phyloP scores from a whole-genome alignment of 495 filamentous ascomycete species.

The Chaetomium tenue region DNA sequence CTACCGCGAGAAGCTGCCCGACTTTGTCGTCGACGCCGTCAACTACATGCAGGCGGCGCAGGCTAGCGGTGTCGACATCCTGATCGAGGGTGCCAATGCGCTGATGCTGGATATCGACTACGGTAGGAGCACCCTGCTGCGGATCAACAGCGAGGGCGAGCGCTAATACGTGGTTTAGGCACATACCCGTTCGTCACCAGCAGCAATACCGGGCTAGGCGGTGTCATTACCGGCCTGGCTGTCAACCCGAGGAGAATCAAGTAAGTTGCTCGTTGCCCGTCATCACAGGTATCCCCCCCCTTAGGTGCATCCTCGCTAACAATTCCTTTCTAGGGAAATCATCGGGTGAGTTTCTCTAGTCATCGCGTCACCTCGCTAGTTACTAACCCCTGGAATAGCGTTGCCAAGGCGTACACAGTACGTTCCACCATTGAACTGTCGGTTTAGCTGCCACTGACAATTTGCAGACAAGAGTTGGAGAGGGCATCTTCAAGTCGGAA shows the following conservation, averaged over 20 bases:
- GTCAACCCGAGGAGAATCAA: constrained; percentile 53
- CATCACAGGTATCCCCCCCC: too few relatives aligned
- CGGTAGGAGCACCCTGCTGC: constrained; percentile 16
- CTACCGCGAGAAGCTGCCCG: constrained; percentile 64
- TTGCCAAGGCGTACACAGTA: constrained; percentile 70
- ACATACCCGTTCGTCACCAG: constrained; percentile 87
- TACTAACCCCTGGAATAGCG: constrained; percentile 44
- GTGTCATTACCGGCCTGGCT: constrained; percentile 70
- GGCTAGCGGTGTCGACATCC: constrained; percentile 60
- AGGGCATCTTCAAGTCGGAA: constrained; percentile 84
- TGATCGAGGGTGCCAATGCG: constrained; percentile 90
- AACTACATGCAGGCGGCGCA: constrained; percentile 56
- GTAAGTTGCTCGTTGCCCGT: constrained; percentile 5
- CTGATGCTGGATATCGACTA: constrained; percentile 54
- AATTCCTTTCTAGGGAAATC: constrained; percentile 40
- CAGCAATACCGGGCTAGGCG: constrained; percentile 70
- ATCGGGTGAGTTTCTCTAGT: constrained; percentile 22
- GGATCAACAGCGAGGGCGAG: neutral
- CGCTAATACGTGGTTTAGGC: constrained; percentile 39
- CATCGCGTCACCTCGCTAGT: neutral
- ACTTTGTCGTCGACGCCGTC: constrained; percentile 68
- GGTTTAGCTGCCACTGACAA: neutral
- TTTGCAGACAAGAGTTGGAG: constrained; percentile 62
- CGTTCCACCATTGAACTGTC: neutral
- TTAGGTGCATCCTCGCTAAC: constrained; percentile 2